A percentile compares a stretch with the other conserved stretches of the same genome.
These are phyloP conservation scores for Candolleomyces eurysporus DNA, from an alignment of 768 basidiomycete species.

Conservation along the genomic window DNA sequence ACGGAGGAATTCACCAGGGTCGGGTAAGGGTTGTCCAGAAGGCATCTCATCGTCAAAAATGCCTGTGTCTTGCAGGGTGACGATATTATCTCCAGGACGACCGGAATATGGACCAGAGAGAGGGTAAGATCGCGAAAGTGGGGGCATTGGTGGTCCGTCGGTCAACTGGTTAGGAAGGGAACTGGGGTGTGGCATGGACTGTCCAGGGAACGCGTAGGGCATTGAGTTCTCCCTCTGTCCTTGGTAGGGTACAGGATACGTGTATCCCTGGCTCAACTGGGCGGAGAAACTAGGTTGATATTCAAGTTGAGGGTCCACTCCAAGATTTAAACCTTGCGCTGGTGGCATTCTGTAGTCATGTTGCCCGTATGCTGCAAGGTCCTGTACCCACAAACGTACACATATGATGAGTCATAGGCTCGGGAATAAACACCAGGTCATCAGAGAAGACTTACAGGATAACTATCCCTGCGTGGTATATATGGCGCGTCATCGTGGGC, in stretches of 20 bases:
- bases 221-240: neutral
- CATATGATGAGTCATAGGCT: neutral
- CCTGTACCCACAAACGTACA: neutral
- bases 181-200: neutral
- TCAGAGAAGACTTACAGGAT: neutral
- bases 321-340: neutral
- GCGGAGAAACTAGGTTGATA: neutral
- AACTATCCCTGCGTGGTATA: neutral
- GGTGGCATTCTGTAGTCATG: neutral
- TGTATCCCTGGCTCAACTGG: neutral
- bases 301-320: neutral
- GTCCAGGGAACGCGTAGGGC: neutral
- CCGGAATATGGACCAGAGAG: neutral
- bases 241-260: slow-evolving; percentile 1
- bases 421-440: neutral
- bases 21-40: slow-evolving; percentile 17
- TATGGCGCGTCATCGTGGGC: neutral
- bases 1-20: slow-evolving; percentile 46
- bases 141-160: neutral
- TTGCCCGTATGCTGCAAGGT: neutral
- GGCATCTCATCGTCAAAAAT: neutral
- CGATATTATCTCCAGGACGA: neutral
- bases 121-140: neutral
- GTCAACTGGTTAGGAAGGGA: neutral
- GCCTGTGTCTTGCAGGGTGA: neutral